A percentile compares a stretch with the other conserved stretches of the same genome.
phyloP scores from a whole-genome alignment of 352 stramenopile genomes.

The Phytophthora pseudosyringae region DNA sequence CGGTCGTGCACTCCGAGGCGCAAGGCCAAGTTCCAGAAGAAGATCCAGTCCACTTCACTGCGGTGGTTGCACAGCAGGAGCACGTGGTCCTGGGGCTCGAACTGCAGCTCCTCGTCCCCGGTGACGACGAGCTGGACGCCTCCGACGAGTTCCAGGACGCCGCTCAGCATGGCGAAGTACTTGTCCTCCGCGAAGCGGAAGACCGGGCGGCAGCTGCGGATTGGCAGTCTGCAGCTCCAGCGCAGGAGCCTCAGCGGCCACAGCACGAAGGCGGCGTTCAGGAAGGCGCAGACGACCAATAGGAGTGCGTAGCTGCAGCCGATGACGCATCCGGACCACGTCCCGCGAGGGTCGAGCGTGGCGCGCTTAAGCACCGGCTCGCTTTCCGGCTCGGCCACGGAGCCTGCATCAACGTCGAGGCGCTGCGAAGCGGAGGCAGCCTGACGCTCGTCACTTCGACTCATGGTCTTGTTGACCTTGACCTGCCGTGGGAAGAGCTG shows the following conservation, averaged over 20 bases:
- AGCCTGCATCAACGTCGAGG: background rate
- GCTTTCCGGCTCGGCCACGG: slow-evolving; percentile 23
- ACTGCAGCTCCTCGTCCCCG: slow-evolving; percentile 51
- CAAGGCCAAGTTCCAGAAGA: slow-evolving; percentile 80
- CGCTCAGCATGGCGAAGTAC: slow-evolving; percentile 70
- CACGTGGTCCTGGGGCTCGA: slow-evolving; percentile 51
- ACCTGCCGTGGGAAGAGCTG: slow-evolving; percentile 8
- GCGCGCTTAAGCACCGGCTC: slow-evolving; percentile 37
- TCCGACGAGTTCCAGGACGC: slow-evolving; percentile 58
- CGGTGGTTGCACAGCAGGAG: slow-evolving; percentile 82
- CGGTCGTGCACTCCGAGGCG: slow-evolving; percentile 71
- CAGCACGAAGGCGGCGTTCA: slow-evolving; percentile 69
- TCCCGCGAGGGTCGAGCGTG: slow-evolving; percentile 51
- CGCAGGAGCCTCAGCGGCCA: slow-evolving; percentile 61
- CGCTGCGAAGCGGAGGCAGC: background rate
- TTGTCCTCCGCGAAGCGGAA: slow-evolving; percentile 50
- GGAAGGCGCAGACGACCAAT: slow-evolving; percentile 56
- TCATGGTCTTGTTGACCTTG: slow-evolving; percentile 25
- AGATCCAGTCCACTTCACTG: slow-evolving; percentile 85
- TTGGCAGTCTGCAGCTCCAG: slow-evolving; percentile 30
- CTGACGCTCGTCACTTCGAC: slow-evolving; percentile 4
- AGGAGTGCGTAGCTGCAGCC: slow-evolving; percentile 56
- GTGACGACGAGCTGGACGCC: slow-evolving; percentile 72
- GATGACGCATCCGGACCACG: slow-evolving; percentile 48
- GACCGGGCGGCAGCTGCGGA: slow-evolving; percentile 33